Evolutionary conservation across 148 eudicot species (phyloP).

Genomic region (Cornus kousa): DNA sequence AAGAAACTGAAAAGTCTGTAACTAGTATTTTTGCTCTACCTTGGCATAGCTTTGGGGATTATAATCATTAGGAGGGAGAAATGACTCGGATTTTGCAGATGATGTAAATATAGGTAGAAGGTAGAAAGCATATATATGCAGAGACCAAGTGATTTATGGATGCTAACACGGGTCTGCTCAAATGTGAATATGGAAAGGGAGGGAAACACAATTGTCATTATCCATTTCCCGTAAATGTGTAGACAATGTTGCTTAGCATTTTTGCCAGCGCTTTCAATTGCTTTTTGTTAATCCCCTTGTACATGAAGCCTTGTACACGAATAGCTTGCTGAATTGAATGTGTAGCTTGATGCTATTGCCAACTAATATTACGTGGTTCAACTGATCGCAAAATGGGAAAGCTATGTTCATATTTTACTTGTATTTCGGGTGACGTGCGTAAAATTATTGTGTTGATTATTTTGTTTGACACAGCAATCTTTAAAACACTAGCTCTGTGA

Average conservation of each 20-base stretch:
- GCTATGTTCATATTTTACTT: too few species aligned
- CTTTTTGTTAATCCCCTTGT: too few species aligned
- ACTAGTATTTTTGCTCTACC: neutral
- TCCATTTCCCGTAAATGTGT: neutral
- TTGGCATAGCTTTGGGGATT: neutral
- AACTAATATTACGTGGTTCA: neutral
- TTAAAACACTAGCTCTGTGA: too few species aligned
- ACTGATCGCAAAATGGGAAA: too few species aligned
- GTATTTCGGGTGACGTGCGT: too few species aligned
- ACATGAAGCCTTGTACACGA: too few species aligned
- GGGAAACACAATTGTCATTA: neutral
- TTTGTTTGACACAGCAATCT: too few species aligned
- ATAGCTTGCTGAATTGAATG: neutral
- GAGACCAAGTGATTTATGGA: neutral
- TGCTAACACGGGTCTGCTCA: neutral
- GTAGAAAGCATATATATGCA: neutral
- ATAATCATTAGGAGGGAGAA: neutral
- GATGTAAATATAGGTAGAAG: neutral
- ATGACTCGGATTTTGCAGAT: conserved; percentile 1
- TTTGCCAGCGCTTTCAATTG: neutral
- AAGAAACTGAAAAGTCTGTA: conserved; percentile 19
- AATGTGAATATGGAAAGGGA: neutral
- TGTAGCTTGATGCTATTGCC: neutral
- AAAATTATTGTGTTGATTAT: too few species aligned
- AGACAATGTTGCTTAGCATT: neutral